phyloP scores from a whole-genome alignment of 371 early-diverging fungal genomes.

The Chytridium lagenaria region DNA sequence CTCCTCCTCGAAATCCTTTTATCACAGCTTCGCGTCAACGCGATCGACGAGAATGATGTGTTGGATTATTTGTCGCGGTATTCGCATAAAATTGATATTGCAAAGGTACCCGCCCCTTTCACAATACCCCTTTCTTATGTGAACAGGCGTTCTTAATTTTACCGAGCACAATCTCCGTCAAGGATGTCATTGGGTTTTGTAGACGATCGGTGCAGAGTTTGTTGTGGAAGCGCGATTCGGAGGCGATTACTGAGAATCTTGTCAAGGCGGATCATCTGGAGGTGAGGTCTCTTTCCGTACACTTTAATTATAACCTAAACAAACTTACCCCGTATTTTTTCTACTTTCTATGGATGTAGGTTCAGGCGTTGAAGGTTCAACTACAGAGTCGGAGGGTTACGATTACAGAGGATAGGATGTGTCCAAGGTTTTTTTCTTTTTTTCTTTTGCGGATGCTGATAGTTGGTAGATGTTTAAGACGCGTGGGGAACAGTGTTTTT shows the following conservation, averaged over 20 bases:
- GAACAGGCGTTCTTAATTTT: conserved; percentile 58
- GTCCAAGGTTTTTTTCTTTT: conserved; percentile 48
- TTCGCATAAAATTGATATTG: conserved; percentile 69
- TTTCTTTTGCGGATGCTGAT: background rate
- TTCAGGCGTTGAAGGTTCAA: background rate
- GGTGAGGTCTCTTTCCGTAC: conserved; percentile 47
- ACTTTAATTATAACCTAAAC: background rate
- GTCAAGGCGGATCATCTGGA: conserved; percentile 73
- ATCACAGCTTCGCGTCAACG: conserved; percentile 49
- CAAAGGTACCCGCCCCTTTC: conserved; percentile 8
- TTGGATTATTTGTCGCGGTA: conserved; percentile 61
- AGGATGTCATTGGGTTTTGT: conserved; percentile 68
- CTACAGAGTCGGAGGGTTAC: conserved; percentile 50
- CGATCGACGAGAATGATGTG: conserved; percentile 64
- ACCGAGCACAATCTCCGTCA: conserved; percentile 61
- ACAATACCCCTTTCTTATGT: too few relatives aligned
- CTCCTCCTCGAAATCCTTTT: conserved; percentile 69
- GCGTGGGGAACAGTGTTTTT: conserved; percentile 82
- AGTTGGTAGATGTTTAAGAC: conserved; percentile 68
- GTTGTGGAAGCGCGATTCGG: conserved; percentile 68
- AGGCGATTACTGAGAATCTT: conserved; percentile 72
- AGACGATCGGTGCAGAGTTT: conserved; percentile 73
- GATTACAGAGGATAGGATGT: conserved; percentile 81
- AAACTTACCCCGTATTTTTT: too few relatives aligned
- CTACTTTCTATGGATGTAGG: too few relatives aligned